Conservation (phyloP, 495 filamentous ascomycete genomes). For the Aspergillus ostianus region DNA sequence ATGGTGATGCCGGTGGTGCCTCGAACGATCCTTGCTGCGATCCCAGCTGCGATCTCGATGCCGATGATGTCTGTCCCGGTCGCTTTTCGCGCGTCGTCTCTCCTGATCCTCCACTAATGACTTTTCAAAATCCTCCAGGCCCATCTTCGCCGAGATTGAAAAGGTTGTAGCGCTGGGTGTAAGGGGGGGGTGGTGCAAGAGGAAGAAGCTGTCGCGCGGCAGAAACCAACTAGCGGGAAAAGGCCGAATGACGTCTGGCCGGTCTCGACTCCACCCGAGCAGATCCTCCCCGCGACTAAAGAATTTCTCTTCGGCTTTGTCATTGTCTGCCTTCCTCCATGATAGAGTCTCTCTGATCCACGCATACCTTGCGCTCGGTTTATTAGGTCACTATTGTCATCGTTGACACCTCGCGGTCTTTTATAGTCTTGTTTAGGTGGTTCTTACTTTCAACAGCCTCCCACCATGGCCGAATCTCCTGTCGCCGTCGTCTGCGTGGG, state of each 20-base stretch:
- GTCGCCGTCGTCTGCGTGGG: slow-evolving; percentile 90
- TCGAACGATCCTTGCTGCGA: slow-evolving; percentile 38
- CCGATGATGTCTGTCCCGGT: slow-evolving; percentile 28
- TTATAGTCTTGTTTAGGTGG: background rate
- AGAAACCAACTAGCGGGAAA: slow-evolving; percentile 21
- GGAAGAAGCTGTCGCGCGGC: slow-evolving; percentile 11
- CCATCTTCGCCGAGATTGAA: slow-evolving; percentile 34
- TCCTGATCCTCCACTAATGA: slow-evolving; percentile 44
- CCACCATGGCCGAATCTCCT: slow-evolving; percentile 48
- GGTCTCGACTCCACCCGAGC: slow-evolving; percentile 33
- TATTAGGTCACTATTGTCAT: background rate
- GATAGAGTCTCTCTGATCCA: background rate
- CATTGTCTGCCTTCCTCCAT: background rate
- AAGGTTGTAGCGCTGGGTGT: background rate
- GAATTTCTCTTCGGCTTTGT: slow-evolving; percentile 24
- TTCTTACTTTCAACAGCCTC: background rate
- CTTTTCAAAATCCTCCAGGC: slow-evolving; percentile 56
- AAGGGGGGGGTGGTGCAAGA: slow-evolving; percentile 4
- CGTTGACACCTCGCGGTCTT: background rate
- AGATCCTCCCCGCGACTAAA: slow-evolving; percentile 36
- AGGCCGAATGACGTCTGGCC: slow-evolving; percentile 37
- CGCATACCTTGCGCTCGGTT: background rate
- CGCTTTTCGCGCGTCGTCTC: slow-evolving; percentile 31
- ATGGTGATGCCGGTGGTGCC: slow-evolving; percentile 37
- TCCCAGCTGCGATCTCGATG: slow-evolving; percentile 37